Evolutionary conservation across 148 eudicot species (phyloP).

Genomic region (Amaranthus hypochondriacus): DNA sequence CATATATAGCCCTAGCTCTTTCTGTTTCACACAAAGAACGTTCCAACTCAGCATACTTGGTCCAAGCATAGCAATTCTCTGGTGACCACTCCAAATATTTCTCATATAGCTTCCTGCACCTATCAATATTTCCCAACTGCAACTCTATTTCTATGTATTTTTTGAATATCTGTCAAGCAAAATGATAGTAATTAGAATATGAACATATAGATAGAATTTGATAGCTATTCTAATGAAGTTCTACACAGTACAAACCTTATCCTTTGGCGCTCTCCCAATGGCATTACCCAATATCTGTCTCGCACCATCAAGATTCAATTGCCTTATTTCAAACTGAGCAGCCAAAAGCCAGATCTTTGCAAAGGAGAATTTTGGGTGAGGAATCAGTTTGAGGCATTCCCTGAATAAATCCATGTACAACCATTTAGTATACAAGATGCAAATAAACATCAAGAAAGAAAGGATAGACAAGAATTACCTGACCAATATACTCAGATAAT

Average conservation of each 20-base stretch:
- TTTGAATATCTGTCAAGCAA: slow-evolving; percentile 62
- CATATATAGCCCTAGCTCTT: slow-evolving; percentile 79
- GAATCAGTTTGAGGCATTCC: slow-evolving; percentile 41
- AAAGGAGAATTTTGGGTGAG: slow-evolving; percentile 69
- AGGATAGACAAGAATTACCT: neutral
- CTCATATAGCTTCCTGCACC: slow-evolving; percentile 81
- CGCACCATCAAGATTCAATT: slow-evolving; percentile 71
- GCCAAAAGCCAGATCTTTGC: slow-evolving; percentile 93
- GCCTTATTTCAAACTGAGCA: slow-evolving; percentile 90
- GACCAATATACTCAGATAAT: neutral
- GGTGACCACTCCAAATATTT: slow-evolving; percentile 95
- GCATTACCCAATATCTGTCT: slow-evolving; percentile 79
- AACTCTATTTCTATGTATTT: slow-evolving; percentile 90
- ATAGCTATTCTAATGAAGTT: neutral
- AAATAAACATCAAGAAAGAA: neutral
- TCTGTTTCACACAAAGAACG: slow-evolving; percentile 84
- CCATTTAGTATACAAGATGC: neutral
- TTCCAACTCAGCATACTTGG: slow-evolving; percentile 83
- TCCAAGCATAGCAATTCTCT: slow-evolving; percentile 93
- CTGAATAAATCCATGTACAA: slow-evolving; percentile 32
- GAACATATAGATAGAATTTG: neutral
- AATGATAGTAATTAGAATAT: slow-evolving; percentile 16
- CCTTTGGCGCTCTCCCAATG: slow-evolving; percentile 93
- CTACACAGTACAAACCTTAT: slow-evolving; percentile 47
- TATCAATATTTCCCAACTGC: slow-evolving; percentile 81